Conservation (phyloP, 345 rosid genomes). For the Populus davidiana region DNA sequence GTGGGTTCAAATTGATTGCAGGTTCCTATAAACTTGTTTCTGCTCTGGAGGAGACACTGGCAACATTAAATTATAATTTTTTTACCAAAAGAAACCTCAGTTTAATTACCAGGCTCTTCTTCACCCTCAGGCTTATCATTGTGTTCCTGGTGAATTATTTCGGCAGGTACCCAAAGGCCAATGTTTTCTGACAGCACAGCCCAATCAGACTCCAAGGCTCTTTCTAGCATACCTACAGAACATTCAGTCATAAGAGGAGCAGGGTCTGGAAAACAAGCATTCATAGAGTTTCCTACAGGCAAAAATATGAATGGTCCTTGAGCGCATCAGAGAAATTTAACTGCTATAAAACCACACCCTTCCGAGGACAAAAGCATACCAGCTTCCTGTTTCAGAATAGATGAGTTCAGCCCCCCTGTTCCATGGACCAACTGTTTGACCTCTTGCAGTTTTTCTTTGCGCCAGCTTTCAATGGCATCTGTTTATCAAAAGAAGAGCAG, state of each 20-base stretch:
- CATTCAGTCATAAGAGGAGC: slow-evolving; percentile 1
- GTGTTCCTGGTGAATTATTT: slow-evolving; percentile 59
- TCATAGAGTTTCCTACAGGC: background rate
- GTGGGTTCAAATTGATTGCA: background rate
- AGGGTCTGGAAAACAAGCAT: background rate
- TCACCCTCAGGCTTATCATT: slow-evolving; percentile 87
- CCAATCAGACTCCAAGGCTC: slow-evolving; percentile 82
- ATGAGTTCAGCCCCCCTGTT: slow-evolving; percentile 44
- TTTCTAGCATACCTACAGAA: slow-evolving; percentile 55
- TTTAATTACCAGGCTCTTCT: slow-evolving; percentile 63
- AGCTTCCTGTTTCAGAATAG: slow-evolving; percentile 61
- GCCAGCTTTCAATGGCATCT: slow-evolving; percentile 92
- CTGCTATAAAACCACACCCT: slow-evolving; percentile 8
- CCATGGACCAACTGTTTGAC: slow-evolving; percentile 48
- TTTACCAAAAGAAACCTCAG: background rate
- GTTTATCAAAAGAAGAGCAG: slow-evolving; percentile 31
- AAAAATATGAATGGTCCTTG: background rate
- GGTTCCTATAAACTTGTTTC: background rate
- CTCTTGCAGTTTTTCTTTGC: slow-evolving; percentile 69
- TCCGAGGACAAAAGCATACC: slow-evolving; percentile 38
- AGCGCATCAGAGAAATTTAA: slow-evolving; percentile 7
- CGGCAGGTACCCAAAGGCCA: slow-evolving; percentile 87
- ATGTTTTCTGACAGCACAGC: slow-evolving; percentile 69
- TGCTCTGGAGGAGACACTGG: background rate
- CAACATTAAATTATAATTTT: background rate